These are phyloP conservation scores for Kodamaea suecica DNA, from an alignment of 1,139 yeast genomes.

Conservation along the genomic window DNA sequence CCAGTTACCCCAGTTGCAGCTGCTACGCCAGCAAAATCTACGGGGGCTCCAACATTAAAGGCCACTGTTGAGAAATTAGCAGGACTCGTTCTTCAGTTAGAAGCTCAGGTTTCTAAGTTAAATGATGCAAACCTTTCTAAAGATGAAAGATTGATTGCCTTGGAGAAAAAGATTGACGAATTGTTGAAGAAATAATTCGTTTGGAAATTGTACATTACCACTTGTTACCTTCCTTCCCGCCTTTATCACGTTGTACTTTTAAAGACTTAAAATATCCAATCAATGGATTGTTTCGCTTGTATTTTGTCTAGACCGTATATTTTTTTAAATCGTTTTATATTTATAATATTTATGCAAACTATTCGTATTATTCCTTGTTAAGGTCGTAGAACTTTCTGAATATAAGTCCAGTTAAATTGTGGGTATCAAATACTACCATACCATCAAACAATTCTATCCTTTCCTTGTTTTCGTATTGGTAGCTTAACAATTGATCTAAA, in stretches of 20 bases:
- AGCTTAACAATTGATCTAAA: conserved; percentile 64
- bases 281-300: too few species aligned
- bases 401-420: conserved; percentile 61
- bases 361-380: conserved; percentile 13
- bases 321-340: too few species aligned
- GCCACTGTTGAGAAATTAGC: conserved; percentile 68
- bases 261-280: too few species aligned
- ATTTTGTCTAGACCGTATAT: too few species aligned
- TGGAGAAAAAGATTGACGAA: conserved; percentile 43
- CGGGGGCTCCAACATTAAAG: conserved; percentile 57
- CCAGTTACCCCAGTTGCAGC: conserved; percentile 7
- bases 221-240: too few species aligned
- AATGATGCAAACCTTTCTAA: conserved; percentile 56
- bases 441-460: conserved; percentile 59
- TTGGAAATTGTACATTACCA: too few species aligned
- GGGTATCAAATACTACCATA: conserved; percentile 63
- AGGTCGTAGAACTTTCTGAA: conserved; percentile 69
- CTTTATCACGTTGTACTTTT: too few species aligned
- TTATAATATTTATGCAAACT: too few species aligned
- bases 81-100: conserved; percentile 52
- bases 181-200: conserved; percentile 24
- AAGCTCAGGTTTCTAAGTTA: conserved; percentile 50
- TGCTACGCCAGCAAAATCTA: conserved; percentile 28
- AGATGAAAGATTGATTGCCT: conserved; percentile 52
- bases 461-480: conserved; percentile 60